Percentiles rank a stretch among this genome's conserved stretches.
phyloP scores from a whole-genome alignment of 345 rosid genomes.

The Gossypium sturtianum region DNA sequence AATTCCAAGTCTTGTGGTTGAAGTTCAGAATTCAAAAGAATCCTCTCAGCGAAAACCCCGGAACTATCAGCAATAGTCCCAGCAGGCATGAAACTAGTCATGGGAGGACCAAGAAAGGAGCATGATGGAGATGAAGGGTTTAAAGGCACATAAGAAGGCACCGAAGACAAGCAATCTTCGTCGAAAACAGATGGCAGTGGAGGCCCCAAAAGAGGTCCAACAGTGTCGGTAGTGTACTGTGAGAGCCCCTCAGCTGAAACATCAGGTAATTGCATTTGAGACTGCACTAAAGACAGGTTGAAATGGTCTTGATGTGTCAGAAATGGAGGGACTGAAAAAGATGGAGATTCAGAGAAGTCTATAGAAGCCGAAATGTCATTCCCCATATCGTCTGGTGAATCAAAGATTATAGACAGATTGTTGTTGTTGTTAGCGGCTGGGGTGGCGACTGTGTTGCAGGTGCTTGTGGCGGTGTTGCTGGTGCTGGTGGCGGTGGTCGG shows the following conservation, averaged over 20 bases:
- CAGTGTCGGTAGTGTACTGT: slow-evolving; percentile 26
- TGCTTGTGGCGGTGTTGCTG: slow-evolving; percentile 26
- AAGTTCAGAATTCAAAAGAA: slow-evolving; percentile 41
- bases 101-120: slow-evolving; percentile 41
- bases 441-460: slow-evolving; percentile 13
- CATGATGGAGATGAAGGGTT: slow-evolving; percentile 54
- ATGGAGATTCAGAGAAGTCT: slow-evolving; percentile 67
- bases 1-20: slow-evolving; percentile 50
- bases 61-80: slow-evolving; percentile 39
- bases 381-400: slow-evolving; percentile 58
- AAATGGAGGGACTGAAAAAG: slow-evolving; percentile 42
- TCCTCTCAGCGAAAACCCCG: slow-evolving; percentile 32
- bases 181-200: slow-evolving; percentile 46
- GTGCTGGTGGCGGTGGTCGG: slow-evolving; percentile 25
- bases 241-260: slow-evolving; percentile 27
- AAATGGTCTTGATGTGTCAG: slow-evolving; percentile 46
- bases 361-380: slow-evolving; percentile 77
- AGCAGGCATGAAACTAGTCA: slow-evolving; percentile 34
- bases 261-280: slow-evolving; percentile 28
- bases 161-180: slow-evolving; percentile 69
- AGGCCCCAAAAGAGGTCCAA: slow-evolving; percentile 27
- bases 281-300: slow-evolving; percentile 48
- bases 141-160: slow-evolving; percentile 53
- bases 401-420: slow-evolving; percentile 47
- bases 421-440: slow-evolving; percentile 20